Conservation (phyloP, 1,139 yeast genomes). For the Diutina neorugosa region DNA sequence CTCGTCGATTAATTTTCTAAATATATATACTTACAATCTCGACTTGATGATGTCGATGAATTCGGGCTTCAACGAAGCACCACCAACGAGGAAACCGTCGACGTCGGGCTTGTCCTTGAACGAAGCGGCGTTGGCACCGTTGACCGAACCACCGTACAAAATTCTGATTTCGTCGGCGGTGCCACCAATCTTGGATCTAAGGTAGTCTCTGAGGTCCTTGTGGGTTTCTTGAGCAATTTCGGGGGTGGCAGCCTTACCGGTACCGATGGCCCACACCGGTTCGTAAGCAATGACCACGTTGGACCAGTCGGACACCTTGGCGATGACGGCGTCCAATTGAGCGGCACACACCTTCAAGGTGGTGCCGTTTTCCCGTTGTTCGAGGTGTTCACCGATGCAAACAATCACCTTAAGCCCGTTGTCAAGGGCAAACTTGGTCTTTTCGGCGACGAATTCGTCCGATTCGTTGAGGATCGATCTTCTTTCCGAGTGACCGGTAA, state of each 20-base stretch:
- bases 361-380: constrained; percentile 81
- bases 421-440: constrained; percentile 89
- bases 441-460: constrained; percentile 86
- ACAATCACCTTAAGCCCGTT: constrained; percentile 80
- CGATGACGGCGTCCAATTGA: constrained; percentile 85
- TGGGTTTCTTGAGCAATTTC: constrained; percentile 96
- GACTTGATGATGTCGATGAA: constrained; percentile 91
- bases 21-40: constrained; percentile 39
- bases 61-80: constrained; percentile 98
- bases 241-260: constrained; percentile 98
- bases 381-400: constrained; percentile 95
- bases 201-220: constrained; percentile 16
- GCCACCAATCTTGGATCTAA: constrained; percentile 1
- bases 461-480: constrained; percentile 86
- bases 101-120: constrained; percentile 90
- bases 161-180: constrained; percentile 44
- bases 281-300: constrained; percentile 94
- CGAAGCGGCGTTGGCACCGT: constrained; percentile 83
- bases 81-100: constrained; percentile 99
- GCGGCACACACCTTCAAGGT: constrained; percentile 81
- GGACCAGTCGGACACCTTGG: constrained; percentile 80
- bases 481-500: constrained; percentile 98
- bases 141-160: constrained; percentile 98
- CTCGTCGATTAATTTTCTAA: constrained; percentile 7
- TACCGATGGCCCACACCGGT: constrained; percentile 99